Conservation (phyloP, 257 asterid genomes). For the Paraleonurus japonicus region DNA sequence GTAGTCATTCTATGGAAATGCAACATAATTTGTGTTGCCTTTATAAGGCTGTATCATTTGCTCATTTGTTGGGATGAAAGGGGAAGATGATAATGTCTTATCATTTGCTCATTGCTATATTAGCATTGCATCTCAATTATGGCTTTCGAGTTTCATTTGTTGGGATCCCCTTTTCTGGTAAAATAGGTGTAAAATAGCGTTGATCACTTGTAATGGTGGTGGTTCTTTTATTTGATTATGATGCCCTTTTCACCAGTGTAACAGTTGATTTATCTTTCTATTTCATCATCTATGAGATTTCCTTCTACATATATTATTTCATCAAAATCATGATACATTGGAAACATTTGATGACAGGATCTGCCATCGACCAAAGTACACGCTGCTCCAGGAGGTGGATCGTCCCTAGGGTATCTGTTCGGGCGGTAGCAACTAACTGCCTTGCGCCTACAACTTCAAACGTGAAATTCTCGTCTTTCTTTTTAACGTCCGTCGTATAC, state of each 20-base stretch:
- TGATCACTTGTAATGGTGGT: no score
- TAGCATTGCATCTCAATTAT: background rate
- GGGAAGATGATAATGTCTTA: no score
- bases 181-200: background rate
- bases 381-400: conserved; percentile 68
- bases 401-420: conserved; percentile 50
- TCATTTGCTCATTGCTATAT: background rate
- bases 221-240: background rate
- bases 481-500: conserved; percentile 24
- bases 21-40: background rate
- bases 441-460: conserved; percentile 7
- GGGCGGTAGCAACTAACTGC: conserved; percentile 35
- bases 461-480: conserved; percentile 21
- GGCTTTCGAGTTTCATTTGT: background rate
- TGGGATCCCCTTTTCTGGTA: background rate
- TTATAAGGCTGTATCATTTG: background rate
- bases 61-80: no score
- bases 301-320: background rate
- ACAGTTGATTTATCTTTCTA: background rate
- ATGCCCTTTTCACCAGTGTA: background rate
- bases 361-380: conserved; percentile 64
- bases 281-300: background rate
- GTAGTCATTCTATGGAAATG: background rate
- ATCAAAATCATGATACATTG: background rate
- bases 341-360: conserved; percentile 38